These are phyloP conservation scores for Tilletia indica DNA, from an alignment of 1,284 basidiomycete genomes.

Conservation along the genomic window DNA sequence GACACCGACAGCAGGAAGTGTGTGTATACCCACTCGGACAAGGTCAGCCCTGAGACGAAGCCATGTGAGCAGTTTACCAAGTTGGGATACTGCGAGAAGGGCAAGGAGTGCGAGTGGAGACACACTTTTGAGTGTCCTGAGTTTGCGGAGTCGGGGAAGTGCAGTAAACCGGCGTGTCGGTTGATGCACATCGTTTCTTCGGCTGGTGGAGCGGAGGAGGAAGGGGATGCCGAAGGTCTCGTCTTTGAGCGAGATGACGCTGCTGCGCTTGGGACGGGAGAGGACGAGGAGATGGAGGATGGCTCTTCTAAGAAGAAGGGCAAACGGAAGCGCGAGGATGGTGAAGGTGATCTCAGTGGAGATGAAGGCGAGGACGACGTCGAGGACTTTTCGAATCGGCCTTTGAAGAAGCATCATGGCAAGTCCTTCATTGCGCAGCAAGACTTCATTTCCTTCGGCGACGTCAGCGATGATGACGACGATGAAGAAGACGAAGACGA, in stretches of 20 bases:
- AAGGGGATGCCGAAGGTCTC: slow-evolving; percentile 28
- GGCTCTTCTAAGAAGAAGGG: not conserved
- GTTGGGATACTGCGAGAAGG: slow-evolving; percentile 50
- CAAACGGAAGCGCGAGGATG: slow-evolving; percentile 15
- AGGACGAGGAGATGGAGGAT: not conserved
- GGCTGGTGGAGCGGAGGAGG: slow-evolving; percentile 17
- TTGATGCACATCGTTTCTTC: slow-evolving; percentile 44
- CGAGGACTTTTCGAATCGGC: not conserved
- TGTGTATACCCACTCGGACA: slow-evolving; percentile 41
- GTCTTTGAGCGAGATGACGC: slow-evolving; percentile 44
- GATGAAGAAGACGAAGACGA: slow-evolving; percentile 24
- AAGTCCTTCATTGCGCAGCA: slow-evolving; percentile 41
- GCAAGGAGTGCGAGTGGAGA: slow-evolving; percentile 34
- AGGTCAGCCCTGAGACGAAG: slow-evolving; percentile 22
- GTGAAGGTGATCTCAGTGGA: not conserved
- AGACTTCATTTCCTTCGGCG: slow-evolving; percentile 50
- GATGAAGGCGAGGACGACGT: not conserved
- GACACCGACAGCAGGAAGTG: slow-evolving; percentile 27
- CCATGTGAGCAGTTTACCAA: slow-evolving; percentile 44
- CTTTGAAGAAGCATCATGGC: slow-evolving; percentile 20
- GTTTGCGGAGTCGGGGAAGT: slow-evolving; percentile 44
- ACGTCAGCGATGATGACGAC: slow-evolving; percentile 18
- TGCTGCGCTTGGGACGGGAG: slow-evolving; percentile 21
- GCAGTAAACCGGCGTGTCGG: slow-evolving; percentile 37
- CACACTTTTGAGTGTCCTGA: slow-evolving; percentile 54